Base-by-base conservation (phyloP, 108 stramenopile genomes). In the Nitzschia sp. region DNA sequence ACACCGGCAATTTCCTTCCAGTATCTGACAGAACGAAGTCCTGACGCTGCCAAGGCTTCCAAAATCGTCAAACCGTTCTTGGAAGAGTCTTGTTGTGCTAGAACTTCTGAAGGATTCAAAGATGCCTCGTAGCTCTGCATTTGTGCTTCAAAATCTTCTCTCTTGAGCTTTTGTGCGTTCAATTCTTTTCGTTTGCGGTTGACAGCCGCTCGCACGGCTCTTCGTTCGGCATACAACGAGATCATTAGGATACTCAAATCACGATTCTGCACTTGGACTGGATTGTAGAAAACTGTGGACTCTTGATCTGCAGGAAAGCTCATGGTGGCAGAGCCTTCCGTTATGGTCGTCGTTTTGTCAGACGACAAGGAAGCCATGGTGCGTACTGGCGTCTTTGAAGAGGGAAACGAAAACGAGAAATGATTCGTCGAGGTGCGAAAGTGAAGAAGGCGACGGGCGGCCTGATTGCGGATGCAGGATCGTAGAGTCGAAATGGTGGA, bases 251-350 rank as follows among this genome's bases (percentile, higher is more conserved):
- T 83, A 25, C 82, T 84, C 25, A 99, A 76, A 75, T 99, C 98
- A 5, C 98, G 86, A 79, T 99, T 99, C 64, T 97, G 93, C 6
- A 97, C 97, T 82, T 99, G 98, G 6, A 98, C 98, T 23, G 94
- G 95, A 70, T 99, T 99, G 92, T 99, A 99, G 80, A 99, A 99
- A 30, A 98, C 98, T 27, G 84, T 77, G 42, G 80, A 75, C 76
- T 86, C 92, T 68, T 85, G 69, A 70, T 75, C 69, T 35, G 85
- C 60, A 27, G 92, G 89, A 68, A 84, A 90, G 24, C 64, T 65
- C 92, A 93, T 93, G 0, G 59, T 74, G 26, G 81, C 79, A 17
- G 82, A 79, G 0, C 92, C 92, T 78, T 93, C 92, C 26, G 45
- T 58, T 25, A 91, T 91, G 36, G 70, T 66, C 23, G 66, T 82